Base-by-base conservation (phyloP, 805 yeast genomes). In the Cyberlindnera petersonii region DNA sequence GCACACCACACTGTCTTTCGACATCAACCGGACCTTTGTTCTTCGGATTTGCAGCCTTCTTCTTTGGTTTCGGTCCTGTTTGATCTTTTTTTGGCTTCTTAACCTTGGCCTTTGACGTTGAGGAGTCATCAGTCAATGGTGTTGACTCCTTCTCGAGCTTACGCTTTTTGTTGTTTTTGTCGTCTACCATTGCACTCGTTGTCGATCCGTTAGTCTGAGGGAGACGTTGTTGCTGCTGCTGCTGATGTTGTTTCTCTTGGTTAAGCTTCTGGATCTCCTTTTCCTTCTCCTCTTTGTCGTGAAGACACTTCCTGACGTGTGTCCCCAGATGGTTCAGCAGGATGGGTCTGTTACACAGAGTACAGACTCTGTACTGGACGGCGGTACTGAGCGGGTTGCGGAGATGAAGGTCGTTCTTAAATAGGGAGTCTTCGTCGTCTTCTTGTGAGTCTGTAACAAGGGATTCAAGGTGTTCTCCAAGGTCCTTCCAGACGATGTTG, bases 1-100 rank as follows among this genome's bases (percentile, higher is more conserved):
- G 84, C 10, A 93, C 98, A 61, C 98, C 98, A 70, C 98, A 93
- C 63, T 93, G 98, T 49, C 77, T 77, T 56, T 88, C 95, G 33
- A 88, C 94, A 60, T 88, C 95, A 18, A 88, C 88, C 4, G 95
- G 89, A 19, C 89, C 82, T 63, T 85, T 75, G 42, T 79, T 70
- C 61, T 83, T 79, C 34, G 78, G 62, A 30, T 71, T 61, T 23
- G 24, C 18, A 15, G 75, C 35, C 52, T 74, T 67, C 59, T 69
- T 57, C 59, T 55, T 54, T 47, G 64, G 49, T 48, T 63, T 54
- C 40, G 59, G 42, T 13, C 37, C 20, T 8, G 43, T 21, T 6
- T 18, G 54, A 26, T 50, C 55, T 35, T 52, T 55, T 33, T 52
- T 53, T 1, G 42, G 43, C 26, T 47, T 47, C 19, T 48, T 40